A percentile compares a stretch with the other conserved stretches of the same genome.
Evolutionary conservation across 345 rosid species (phyloP).

Genomic region (Populus tremula): DNA sequence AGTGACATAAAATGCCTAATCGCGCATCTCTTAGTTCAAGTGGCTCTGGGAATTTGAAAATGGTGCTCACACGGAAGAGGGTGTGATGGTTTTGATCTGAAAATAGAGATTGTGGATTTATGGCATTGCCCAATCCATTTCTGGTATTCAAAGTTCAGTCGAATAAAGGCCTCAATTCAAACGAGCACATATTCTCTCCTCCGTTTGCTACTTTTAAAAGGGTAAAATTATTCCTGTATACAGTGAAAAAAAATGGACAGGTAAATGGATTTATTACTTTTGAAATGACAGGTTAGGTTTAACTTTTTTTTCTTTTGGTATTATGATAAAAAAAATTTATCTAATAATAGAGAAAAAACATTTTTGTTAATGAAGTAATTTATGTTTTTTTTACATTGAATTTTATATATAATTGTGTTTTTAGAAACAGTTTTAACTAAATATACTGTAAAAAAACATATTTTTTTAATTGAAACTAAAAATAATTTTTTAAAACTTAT

Average conservation of each 20-base stretch:
- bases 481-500: too few relatives aligned
- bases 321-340: too few relatives aligned
- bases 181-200: not conserved
- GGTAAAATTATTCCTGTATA: not conserved
- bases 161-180: not conserved
- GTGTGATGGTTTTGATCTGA: not conserved
- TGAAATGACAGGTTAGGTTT: not conserved
- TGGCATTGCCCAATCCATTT: not conserved
- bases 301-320: too few relatives aligned
- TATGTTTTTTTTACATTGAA: too few relatives aligned
- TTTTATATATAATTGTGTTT: too few relatives aligned
- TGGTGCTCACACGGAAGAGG: not conserved
- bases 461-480: too few relatives aligned
- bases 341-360: too few relatives aligned
- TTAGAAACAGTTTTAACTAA: too few relatives aligned
- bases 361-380: too few relatives aligned
- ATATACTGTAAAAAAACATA: too few relatives aligned
- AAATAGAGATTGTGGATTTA: not conserved
- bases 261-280: not conserved
- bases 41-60: not conserved
- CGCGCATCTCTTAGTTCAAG: not conserved
- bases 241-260: not conserved
- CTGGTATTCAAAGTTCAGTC: not conserved
- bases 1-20: not conserved
- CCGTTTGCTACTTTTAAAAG: not conserved